A percentile compares a stretch with the other conserved stretches of the same genome.
Conservation (phyloP, 495 filamentous ascomycete genomes). For the Tuber brumale region DNA sequence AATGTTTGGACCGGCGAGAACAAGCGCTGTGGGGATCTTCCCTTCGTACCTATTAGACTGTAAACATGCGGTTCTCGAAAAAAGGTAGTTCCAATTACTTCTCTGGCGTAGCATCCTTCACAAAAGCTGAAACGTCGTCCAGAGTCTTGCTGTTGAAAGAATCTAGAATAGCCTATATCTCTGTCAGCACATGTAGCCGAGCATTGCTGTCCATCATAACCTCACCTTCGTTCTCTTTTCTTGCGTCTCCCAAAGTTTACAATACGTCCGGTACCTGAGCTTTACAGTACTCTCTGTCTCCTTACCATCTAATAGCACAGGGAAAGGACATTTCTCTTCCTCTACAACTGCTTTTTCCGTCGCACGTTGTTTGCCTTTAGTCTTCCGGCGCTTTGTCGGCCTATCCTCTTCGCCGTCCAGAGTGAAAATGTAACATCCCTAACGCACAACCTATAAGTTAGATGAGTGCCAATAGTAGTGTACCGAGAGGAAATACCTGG, state of each 20-base stretch:
- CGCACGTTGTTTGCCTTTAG: conserved; percentile 28
- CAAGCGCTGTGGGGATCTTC: conserved; percentile 68
- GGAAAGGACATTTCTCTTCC: conserved; percentile 46
- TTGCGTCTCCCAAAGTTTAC: conserved; percentile 61
- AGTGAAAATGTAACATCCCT: conserved; percentile 69
- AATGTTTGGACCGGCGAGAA: conserved; percentile 81
- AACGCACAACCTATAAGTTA: conserved; percentile 13
- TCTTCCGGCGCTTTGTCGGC: conserved; percentile 57
- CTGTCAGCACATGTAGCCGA: background rate
- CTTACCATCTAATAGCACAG: conserved; percentile 56
- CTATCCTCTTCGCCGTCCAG: conserved; percentile 49
- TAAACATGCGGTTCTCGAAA: conserved; percentile 10
- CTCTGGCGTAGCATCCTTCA: conserved; percentile 49
- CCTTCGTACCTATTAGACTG: conserved; percentile 44
- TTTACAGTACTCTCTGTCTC: conserved; percentile 52
- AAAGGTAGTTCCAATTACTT: conserved; percentile 40
- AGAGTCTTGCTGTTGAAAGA: conserved; percentile 58
- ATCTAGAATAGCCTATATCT: conserved; percentile 52
- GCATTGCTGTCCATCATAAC: background rate
- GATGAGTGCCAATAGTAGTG: conserved; percentile 12
- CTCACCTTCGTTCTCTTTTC: conserved; percentile 63
- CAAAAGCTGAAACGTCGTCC: conserved; percentile 59
- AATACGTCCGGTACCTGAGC: conserved; percentile 57
- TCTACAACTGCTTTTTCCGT: conserved; percentile 46
- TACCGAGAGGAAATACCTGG: conserved; percentile 45